phyloP scores from a whole-genome alignment of 768 basidiomycete species.

The Termitomyces eurrhizus region DNA sequence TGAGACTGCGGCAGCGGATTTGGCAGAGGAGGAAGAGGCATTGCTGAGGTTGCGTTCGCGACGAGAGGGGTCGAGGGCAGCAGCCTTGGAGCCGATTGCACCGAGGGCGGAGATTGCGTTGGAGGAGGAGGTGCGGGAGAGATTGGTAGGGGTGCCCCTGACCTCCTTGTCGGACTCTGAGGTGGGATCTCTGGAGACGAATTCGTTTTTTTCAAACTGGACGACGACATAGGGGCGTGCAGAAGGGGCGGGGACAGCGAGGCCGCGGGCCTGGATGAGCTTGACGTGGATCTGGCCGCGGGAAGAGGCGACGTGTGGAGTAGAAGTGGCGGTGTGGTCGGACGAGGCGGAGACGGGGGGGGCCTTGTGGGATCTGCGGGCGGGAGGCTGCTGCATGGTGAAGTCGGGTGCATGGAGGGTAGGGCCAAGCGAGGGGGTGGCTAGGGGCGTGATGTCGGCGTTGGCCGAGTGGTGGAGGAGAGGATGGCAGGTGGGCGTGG shows the following conservation, averaged over 20 bases:
- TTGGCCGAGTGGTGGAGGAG: slow-evolving; percentile 35
- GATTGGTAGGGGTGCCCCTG: slow-evolving; percentile 71
- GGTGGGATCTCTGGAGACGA: slow-evolving; percentile 87
- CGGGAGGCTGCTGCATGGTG: slow-evolving; percentile 67
- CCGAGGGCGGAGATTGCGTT: slow-evolving; percentile 65
- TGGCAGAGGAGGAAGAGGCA: slow-evolving; percentile 37
- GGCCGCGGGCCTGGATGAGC: slow-evolving; percentile 84
- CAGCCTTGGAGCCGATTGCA: slow-evolving; percentile 51
- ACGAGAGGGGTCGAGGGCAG: slow-evolving; percentile 16
- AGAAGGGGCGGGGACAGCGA: slow-evolving; percentile 63
- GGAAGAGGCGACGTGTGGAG: slow-evolving; percentile 34
- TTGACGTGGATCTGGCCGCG: slow-evolving; percentile 91
- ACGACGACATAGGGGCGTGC: slow-evolving; percentile 92
- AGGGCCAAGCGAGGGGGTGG: slow-evolving; percentile 42
- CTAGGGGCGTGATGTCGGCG: slow-evolving; percentile 38
- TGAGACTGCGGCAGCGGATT: slow-evolving; percentile 31
- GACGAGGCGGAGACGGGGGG: slow-evolving; percentile 7
- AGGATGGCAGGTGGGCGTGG: slow-evolving; percentile 33
- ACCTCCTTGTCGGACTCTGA: slow-evolving; percentile 85
- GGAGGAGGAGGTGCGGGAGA: slow-evolving; percentile 45
- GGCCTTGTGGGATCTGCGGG: slow-evolving; percentile 25
- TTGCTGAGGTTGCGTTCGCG: slow-evolving; percentile 38
- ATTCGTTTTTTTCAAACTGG: slow-evolving; percentile 99
- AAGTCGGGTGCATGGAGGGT: slow-evolving; percentile 83
- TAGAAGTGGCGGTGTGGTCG: slow-evolving; percentile 19